These are phyloP conservation scores for Blastomyces percursus DNA, from an alignment of 2,329 filamentous ascomycete genomes.

Conservation along the genomic window DNA sequence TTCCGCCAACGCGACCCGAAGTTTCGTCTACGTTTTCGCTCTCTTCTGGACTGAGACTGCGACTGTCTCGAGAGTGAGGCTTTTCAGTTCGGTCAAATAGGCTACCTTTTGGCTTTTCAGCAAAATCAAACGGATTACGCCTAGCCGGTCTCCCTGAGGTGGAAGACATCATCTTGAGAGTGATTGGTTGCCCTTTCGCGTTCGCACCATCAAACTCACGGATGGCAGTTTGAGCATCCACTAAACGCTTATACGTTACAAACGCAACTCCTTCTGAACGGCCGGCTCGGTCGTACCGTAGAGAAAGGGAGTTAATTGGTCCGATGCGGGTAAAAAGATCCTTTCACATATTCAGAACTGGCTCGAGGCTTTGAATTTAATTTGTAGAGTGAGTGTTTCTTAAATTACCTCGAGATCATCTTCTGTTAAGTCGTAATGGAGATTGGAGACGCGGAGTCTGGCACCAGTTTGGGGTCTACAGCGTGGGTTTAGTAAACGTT, in stretches of 20 bases:
- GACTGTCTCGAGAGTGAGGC: conserved; percentile 29
- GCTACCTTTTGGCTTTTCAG: conserved; percentile 44
- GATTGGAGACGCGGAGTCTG: conserved; percentile 74
- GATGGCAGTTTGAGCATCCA: conserved; percentile 64
- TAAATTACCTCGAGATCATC: conserved; percentile 62
- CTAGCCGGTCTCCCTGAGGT: conserved; percentile 24
- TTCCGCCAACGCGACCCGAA: conserved; percentile 30
- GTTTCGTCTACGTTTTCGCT: conserved; percentile 23
- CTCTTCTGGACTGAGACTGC: conserved; percentile 33
- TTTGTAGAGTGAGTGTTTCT: conserved; percentile 10
- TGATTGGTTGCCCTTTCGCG: conserved; percentile 78
- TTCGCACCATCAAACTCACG: conserved; percentile 80
- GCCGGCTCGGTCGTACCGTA: conserved; percentile 78
- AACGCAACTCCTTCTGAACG: conserved; percentile 77
- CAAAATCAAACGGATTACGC: conserved; percentile 41
- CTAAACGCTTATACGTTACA: conserved; percentile 62
- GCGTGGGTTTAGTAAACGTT: neutral
- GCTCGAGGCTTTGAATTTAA: conserved; percentile 12
- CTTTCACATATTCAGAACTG: conserved; percentile 34
- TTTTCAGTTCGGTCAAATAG: conserved; percentile 55
- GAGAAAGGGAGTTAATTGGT: conserved; percentile 54
- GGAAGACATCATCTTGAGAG: conserved; percentile 57
- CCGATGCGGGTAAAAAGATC: conserved; percentile 73
- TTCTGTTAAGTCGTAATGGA: conserved; percentile 85
- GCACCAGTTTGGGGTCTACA: conserved; percentile 37